Base-by-base conservation (phyloP, 768 basidiomycete species). In the Suillus bovinus region DNA sequence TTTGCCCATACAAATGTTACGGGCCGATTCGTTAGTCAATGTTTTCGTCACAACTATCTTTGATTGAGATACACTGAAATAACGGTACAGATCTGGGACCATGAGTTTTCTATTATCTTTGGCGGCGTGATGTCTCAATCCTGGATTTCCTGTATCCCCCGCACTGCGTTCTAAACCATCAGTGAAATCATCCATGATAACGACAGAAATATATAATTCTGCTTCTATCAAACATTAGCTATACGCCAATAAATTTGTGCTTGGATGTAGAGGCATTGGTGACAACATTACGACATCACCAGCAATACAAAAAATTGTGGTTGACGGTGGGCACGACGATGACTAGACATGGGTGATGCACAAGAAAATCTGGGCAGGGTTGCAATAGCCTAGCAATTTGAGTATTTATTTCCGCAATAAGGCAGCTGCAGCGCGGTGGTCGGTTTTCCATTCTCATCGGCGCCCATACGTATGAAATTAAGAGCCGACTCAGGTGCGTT, bases 1-100 rank as follows among this genome's bases (percentile, higher is more conserved):
- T 56, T 52, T 56, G 53, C 33, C 33, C n/a, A 56, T 56, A 56
- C 38, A 11, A 27, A 17, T 13, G 27, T 24, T 44, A 33, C 59
- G 62, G 31, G 5, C 62, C 49, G 39, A 49, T 56, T 56, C 38
- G 39, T 56, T 56, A 24, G 55, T 56, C 55, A 56, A 13, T 56
- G 36, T 2, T 39, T 11, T 56, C 36, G 24, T 39, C 36, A 17
- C 27, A 39, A 11, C 22, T 56, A 56, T 56, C 24, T 56, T 39
- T 39, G 55, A n/a, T 13, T 27, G 24, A 27, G 38, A 56, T 39
- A 39, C 24, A 56, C 55, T 56, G 17, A 27, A 27, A 56, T 27
- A 24, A 56, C 36, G 20, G 10, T 11, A 16, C 54, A 55, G 55
- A 56, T 38, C n/a, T n/a, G 34, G 20, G 38, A 20, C 27, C 38